Base-by-base conservation (phyloP, 768 basidiomycete genomes). In the Lactarius indigo region DNA sequence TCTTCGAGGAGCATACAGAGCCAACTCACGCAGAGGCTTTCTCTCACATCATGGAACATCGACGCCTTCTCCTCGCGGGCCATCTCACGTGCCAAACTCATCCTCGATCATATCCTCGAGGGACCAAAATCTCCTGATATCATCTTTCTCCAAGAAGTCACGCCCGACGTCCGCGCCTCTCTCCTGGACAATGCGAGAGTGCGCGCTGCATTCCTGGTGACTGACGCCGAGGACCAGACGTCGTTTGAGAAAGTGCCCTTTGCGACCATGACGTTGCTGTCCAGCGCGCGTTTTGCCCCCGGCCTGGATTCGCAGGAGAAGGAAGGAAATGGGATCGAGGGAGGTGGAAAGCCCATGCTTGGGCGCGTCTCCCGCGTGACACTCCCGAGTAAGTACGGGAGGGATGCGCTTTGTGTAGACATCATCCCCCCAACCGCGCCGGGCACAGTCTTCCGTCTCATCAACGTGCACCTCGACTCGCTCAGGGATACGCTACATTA, bases 381-480 rank as follows among this genome's bases (percentile, higher is more conserved):
- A 0, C 42, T 64, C 31, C 63, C 63, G 17, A 66, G 59, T 55
- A 66, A 50, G 65, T 79, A 77, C 69, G 41, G 66, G 68, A 78
- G 79, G 72, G 71, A 75, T 71, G 79, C 71, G 69, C 77, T 80
- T 59, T 79, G 26, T 61, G 75, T 81, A 62, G 72, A 80, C 63
- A 74, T 80, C 70, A 61, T 68, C 65, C 33, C 69, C 72, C 72
- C 77, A 65, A 47, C 71, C 1, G 3, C 54, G 55, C 71, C 75
- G 15, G 66, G 35, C 61, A 67, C 71, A 59, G 12, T 30, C n/a
- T 70, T 70, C 4, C 77, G 78, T 72, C 75, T 80, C 73, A 39
- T 79, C 73, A 79, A 79, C 71, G 77, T 79, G 7, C 79, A 78
- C 64, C 78, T 81, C 66, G 74, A 76, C 60, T 74, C 75, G 1